Percentiles rank a stretch among this genome's conserved stretches.
Conservation (phyloP, 371 early-diverging fungal genomes). For the Coemansia sp. region DNA sequence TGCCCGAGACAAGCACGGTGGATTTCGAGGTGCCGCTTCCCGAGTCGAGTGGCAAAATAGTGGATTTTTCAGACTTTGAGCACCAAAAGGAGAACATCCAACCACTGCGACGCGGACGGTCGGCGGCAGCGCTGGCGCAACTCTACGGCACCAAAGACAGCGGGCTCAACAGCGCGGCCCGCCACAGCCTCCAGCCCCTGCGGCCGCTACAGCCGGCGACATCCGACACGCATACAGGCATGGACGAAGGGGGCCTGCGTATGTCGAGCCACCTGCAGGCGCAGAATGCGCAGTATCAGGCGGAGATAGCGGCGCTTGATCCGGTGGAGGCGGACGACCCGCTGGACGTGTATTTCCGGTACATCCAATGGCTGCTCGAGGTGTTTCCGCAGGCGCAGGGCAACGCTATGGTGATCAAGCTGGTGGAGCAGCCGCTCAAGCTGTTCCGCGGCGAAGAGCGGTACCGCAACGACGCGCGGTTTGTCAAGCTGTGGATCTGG, state of each 20-base stretch:
- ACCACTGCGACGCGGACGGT: constrained; percentile 68
- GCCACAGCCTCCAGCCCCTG: constrained; percentile 29
- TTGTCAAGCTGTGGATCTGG: constrained; percentile 70
- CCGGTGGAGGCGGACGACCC: constrained; percentile 73
- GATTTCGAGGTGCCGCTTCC: constrained; percentile 3
- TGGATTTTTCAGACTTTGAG: constrained; percentile 57
- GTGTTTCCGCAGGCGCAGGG: constrained; percentile 68
- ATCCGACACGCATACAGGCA: not conserved
- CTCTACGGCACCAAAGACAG: constrained; percentile 45
- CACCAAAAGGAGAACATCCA: constrained; percentile 81
- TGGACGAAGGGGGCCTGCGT: not conserved
- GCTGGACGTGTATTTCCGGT: constrained; percentile 67
- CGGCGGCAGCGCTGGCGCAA: constrained; percentile 56
- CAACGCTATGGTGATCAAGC: constrained; percentile 55
- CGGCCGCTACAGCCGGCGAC: constrained; percentile 3
- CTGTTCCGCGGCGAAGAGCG: constrained; percentile 61
- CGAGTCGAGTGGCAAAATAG: constrained; percentile 7
- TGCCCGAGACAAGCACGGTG: not conserved
- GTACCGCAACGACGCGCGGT: constrained; percentile 78
- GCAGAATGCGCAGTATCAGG: constrained; percentile 53
- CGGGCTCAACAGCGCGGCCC: constrained; percentile 4
- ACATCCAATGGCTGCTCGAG: constrained; percentile 71
- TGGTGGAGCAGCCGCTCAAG: constrained; percentile 63
- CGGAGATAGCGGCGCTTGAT: constrained; percentile 51
- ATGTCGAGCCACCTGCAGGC: constrained; percentile 39